Percentiles rank a stretch among this genome's conserved stretches.
Conservation (phyloP, 139 green algal species). For the Chlamydomonas sp. region DNA sequence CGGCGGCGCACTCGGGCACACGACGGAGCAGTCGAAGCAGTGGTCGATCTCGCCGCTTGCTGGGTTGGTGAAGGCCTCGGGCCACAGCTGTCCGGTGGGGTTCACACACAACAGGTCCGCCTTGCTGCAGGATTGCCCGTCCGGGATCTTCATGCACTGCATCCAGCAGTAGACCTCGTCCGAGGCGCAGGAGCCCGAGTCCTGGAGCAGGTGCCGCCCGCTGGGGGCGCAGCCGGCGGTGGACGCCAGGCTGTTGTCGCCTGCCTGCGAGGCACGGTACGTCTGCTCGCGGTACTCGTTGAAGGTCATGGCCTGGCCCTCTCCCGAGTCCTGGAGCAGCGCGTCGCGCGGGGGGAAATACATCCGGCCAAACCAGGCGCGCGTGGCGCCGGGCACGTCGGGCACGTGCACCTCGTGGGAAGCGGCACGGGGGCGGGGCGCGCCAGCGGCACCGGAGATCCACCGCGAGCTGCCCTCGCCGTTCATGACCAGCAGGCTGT, state of each 20-base stretch:
- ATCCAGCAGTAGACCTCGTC: slow-evolving; percentile 29
- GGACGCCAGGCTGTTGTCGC: background rate
- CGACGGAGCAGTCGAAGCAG: slow-evolving; percentile 17
- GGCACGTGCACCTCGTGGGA: slow-evolving; percentile 19
- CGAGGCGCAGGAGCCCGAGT: no score
- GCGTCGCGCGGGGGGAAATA: slow-evolving; percentile 17
- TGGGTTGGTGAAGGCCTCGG: no score
- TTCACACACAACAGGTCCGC: slow-evolving; percentile 4
- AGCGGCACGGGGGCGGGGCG: slow-evolving; percentile 6
- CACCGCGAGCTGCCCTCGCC: slow-evolving; percentile 20
- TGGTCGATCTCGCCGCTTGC: background rate
- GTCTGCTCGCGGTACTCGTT: slow-evolving; percentile 20
- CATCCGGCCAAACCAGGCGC: slow-evolving; percentile 32
- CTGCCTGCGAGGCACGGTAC: slow-evolving; percentile 8
- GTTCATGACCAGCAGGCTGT: slow-evolving; percentile 29
- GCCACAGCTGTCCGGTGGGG: slow-evolving; percentile 13
- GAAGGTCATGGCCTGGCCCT: slow-evolving; percentile 10
- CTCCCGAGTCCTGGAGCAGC: background rate
- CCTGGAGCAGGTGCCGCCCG: background rate
- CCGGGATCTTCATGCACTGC: no score
- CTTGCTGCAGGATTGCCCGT: slow-evolving; percentile 8
- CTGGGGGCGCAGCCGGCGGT: slow-evolving; percentile 18
- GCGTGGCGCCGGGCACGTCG: slow-evolving; percentile 1
- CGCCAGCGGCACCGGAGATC: slow-evolving; percentile 11
- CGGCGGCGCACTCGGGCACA: slow-evolving; percentile 9